Evolutionary conservation across 2,329 filamentous ascomycete species (phyloP), one percentile per base, ranked within the genome.

Genomic region (Sarocladium oryzae): DNA sequence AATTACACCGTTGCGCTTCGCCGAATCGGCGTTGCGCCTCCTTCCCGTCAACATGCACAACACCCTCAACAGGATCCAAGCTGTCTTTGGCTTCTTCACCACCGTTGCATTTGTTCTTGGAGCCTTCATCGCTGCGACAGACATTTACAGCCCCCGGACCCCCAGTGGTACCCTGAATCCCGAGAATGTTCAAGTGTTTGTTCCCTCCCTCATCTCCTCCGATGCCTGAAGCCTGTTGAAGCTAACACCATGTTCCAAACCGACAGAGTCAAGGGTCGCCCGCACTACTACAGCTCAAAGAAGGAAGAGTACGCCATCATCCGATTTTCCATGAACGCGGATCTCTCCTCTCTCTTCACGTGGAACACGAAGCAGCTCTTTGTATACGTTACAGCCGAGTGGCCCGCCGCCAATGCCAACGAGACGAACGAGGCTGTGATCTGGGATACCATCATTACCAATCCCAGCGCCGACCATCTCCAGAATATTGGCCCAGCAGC

Each of bases 341-440:
- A 99, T 72, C 81, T 99, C 54, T 86, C 84, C 54, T 86, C 86
- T 38, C 88, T 99, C 60, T 97, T 97, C 79, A 95, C 88, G 64
- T 99, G 92, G 93, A 99, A 99, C 77, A 99, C 95, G 18, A 99
- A 99, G 70, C 89, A 97, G 72, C 74, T 99, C 62, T 99, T 97
- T 72, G 84, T 96, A 67, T 99, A 96, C 74, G 84, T 99, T 53
- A 92, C 89, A 51, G 92, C 92, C 51, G 85, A 84, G 60, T 86
- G 82, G 82, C 73, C 76, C 23, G 53, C 64, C 48, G 33, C 21
- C 21, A 35, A 30, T 18, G 62, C 62, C 48, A 71, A 70, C 58
- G 65, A 60, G 52, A 73, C 71, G 56, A 86, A 86, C 69, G 79
- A 90, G 70, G 88, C 88, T 60, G 86, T 96, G 56, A 92, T 99